These are phyloP conservation scores for Tulasnella sp. DNA, from an alignment of 768 basidiomycete genomes.

Conservation along the genomic window DNA sequence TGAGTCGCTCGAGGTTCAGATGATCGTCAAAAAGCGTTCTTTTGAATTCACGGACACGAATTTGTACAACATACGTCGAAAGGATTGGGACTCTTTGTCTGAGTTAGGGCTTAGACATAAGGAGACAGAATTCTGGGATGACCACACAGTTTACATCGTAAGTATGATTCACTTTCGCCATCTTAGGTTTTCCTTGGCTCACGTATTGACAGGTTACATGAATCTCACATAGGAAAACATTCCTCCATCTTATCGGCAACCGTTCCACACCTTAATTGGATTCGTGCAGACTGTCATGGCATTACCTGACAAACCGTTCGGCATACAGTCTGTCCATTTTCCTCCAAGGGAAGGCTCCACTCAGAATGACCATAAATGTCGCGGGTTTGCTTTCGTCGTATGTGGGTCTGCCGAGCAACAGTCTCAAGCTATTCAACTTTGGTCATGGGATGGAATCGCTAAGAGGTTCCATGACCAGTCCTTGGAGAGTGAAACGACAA, in stretches of 20 bases:
- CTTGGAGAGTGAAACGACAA: background rate
- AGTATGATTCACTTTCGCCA: slow-evolving; percentile 20
- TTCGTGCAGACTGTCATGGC: slow-evolving; percentile 33
- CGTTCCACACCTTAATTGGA: slow-evolving; percentile 35
- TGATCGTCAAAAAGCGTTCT: slow-evolving; percentile 27
- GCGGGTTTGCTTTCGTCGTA: slow-evolving; percentile 59
- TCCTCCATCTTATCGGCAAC: slow-evolving; percentile 41
- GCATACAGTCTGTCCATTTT: slow-evolving; percentile 41
- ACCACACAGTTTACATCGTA: slow-evolving; percentile 55
- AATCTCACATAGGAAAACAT: slow-evolving; percentile 47
- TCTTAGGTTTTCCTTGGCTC: background rate
- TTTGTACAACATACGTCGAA: slow-evolving; percentile 54
- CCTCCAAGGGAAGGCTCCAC: slow-evolving; percentile 43
- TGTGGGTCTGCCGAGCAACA: slow-evolving; percentile 33
- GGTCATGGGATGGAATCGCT: slow-evolving; percentile 45
- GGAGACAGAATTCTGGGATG: slow-evolving; percentile 53
- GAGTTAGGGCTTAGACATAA: too few relatives aligned
- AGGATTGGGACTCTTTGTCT: slow-evolving; percentile 33
- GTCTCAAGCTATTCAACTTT: slow-evolving; percentile 34
- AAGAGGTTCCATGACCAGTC: background rate
- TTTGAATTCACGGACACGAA: slow-evolving; percentile 33
- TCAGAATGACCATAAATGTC: slow-evolving; percentile 43
- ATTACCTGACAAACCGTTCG: slow-evolving; percentile 15
- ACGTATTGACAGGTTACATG: slow-evolving; percentile 12
- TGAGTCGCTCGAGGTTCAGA: slow-evolving; percentile 31